phyloP scores from a whole-genome alignment of 2,329 filamentous ascomycete genomes.

The Aspergillus texensis region DNA sequence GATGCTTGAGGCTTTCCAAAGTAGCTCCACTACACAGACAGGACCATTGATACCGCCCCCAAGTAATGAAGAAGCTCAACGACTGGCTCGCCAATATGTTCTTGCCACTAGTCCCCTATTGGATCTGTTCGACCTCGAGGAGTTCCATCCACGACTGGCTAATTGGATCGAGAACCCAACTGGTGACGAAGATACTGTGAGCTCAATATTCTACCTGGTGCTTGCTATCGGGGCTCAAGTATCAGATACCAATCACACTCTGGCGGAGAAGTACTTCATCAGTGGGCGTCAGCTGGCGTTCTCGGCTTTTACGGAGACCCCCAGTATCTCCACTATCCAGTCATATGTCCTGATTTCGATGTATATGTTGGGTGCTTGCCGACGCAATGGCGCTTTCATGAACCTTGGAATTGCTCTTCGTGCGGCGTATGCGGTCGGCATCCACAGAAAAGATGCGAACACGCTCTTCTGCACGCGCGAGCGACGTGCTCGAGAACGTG shows the following conservation, averaged over 20 bases:
- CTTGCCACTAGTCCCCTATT: constrained; percentile 52
- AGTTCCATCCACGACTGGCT: constrained; percentile 43
- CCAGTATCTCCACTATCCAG: constrained; percentile 55
- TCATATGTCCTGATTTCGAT: constrained; percentile 55
- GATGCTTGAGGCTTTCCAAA: constrained; percentile 46
- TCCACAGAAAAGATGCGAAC: constrained; percentile 56
- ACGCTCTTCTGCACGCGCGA: constrained; percentile 50
- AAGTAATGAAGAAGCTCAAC: constrained; percentile 42
- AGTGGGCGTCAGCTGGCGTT: constrained; percentile 50
- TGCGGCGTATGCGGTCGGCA: constrained; percentile 55
- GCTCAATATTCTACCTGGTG: constrained; percentile 55
- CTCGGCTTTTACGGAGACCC: constrained; percentile 51
- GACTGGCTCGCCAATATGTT: constrained; percentile 46
- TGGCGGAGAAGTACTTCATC: constrained; percentile 52
- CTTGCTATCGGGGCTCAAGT: constrained; percentile 54
- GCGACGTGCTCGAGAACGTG: constrained; percentile 48
- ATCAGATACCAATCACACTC: constrained; percentile 40
- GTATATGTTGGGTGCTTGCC: constrained; percentile 55
- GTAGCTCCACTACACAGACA: constrained; percentile 29
- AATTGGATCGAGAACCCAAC: constrained; percentile 41
- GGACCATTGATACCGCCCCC: constrained; percentile 36
- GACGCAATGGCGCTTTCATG: constrained; percentile 57
- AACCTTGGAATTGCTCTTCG: constrained; percentile 56
- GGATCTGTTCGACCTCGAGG: constrained; percentile 52
- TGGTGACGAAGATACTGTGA: constrained; percentile 44